A percentile compares a stretch with the other conserved stretches of the same genome.
Evolutionary conservation across 2,329 filamentous ascomycete species (phyloP).

Genomic region (Exophiala dermatitidis): DNA sequence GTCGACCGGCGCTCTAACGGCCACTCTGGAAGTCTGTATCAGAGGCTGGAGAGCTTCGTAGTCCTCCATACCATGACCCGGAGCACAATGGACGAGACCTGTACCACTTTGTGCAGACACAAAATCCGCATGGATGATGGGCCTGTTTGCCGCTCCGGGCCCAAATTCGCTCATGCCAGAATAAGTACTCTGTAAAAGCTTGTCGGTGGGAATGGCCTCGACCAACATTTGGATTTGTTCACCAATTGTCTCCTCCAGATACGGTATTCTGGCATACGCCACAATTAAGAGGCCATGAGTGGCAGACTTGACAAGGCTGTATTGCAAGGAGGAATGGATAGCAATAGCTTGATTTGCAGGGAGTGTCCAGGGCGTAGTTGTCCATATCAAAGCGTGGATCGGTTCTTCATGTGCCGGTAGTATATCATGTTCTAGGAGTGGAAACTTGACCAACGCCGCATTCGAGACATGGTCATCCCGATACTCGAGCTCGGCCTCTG

Average conservation of each 20-base stretch:
- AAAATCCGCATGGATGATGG: slow-evolving; percentile 76
- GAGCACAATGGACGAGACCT: slow-evolving; percentile 88
- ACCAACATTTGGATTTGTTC: slow-evolving; percentile 35
- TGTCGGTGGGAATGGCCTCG: slow-evolving; percentile 53
- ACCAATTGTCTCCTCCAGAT: slow-evolving; percentile 46
- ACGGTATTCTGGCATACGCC: slow-evolving; percentile 61
- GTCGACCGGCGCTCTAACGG: slow-evolving; percentile 62
- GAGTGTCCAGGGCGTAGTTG: slow-evolving; percentile 94
- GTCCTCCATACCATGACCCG: slow-evolving; percentile 94
- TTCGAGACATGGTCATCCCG: slow-evolving; percentile 54
- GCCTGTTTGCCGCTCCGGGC: slow-evolving; percentile 53
- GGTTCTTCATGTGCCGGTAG: slow-evolving; percentile 36
- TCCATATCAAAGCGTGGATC: slow-evolving; percentile 88
- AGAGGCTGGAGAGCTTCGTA: slow-evolving; percentile 60
- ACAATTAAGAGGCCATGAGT: slow-evolving; percentile 59
- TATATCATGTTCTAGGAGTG: slow-evolving; percentile 38
- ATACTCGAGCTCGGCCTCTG: slow-evolving; percentile 60
- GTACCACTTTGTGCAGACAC: slow-evolving; percentile 87
- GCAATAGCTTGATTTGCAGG: slow-evolving; percentile 89
- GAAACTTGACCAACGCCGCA: slow-evolving; percentile 66
- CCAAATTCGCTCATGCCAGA: slow-evolving; percentile 66
- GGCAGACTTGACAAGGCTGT: slow-evolving; percentile 57
- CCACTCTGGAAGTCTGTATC: slow-evolving; percentile 19
- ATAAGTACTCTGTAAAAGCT: slow-evolving; percentile 52
- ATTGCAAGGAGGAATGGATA: slow-evolving; percentile 66